phyloP scores from a whole-genome alignment of 495 filamentous ascomycete species.

The Aspergillus campestris region DNA sequence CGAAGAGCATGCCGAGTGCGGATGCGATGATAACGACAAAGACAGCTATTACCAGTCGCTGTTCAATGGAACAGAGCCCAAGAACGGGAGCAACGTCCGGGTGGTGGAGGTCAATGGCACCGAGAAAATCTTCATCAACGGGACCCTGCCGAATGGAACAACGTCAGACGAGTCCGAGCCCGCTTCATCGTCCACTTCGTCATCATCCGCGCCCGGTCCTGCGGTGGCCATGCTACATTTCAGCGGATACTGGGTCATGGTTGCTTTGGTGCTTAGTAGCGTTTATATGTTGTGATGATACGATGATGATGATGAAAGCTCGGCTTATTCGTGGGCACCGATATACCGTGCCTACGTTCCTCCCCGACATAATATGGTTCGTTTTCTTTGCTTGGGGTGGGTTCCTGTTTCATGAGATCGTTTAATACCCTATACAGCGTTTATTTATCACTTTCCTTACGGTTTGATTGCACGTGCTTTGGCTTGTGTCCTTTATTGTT shows the following conservation, averaged over 20 bases:
- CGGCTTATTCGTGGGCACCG: too few species aligned
- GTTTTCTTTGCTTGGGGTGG: too few species aligned
- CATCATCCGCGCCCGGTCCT: conserved; percentile 21
- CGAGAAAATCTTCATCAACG: conserved; percentile 69
- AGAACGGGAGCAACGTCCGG: conserved; percentile 55
- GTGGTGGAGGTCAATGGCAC: conserved; percentile 66
- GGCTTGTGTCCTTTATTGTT: too few species aligned
- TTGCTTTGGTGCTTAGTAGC: conserved; percentile 40
- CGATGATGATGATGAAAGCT: neutral
- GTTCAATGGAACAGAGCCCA: conserved; percentile 56
- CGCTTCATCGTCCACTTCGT: neutral
- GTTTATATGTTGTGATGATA: neutral
- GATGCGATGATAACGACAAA: conserved; percentile 71
- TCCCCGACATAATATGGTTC: too few species aligned
- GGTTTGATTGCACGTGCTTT: too few species aligned
- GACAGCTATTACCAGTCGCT: conserved; percentile 48
- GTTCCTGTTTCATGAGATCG: too few species aligned
- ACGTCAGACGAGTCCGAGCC: conserved; percentile 23
- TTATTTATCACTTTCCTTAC: too few species aligned
- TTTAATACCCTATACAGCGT: too few species aligned
- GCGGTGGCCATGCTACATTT: conserved; percentile 30
- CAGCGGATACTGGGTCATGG: conserved; percentile 56
- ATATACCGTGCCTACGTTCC: too few species aligned
- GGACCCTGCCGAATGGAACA: conserved; percentile 79
- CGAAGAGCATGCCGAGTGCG: conserved; percentile 59